Percentiles rank a stretch among this genome's conserved stretches.
phyloP scores from a whole-genome alignment of 2,329 filamentous ascomycete genomes.

The Pseudogymnoascus sp. region DNA sequence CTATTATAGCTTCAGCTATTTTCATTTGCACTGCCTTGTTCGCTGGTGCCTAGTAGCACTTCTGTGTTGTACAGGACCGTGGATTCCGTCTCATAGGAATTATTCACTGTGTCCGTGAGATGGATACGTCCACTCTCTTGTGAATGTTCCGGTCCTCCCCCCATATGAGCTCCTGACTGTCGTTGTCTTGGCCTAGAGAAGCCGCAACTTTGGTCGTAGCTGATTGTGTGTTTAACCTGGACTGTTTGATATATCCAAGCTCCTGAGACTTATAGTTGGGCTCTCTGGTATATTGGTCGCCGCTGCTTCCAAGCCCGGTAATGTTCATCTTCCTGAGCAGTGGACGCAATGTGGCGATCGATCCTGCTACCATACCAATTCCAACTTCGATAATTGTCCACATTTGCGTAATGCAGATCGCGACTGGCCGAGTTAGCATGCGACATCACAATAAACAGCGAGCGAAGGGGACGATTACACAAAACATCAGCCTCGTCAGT shows the following conservation, averaged over 20 bases:
- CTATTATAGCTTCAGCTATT: not conserved
- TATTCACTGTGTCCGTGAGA: not conserved
- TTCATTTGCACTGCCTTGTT: not conserved
- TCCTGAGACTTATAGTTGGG: not conserved
- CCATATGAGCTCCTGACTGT: not conserved
- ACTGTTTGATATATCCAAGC: not conserved
- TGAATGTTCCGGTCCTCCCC: not conserved
- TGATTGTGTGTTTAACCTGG: not conserved
- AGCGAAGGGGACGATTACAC: constrained; percentile 4
- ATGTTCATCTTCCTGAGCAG: constrained; percentile 34
- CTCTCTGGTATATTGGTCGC: not conserved
- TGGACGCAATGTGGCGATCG: constrained; percentile 45
- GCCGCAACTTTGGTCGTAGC: not conserved
- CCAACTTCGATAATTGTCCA: constrained; percentile 51
- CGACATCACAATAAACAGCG: not conserved
- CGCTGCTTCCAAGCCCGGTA: constrained; percentile 12
- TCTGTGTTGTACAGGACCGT: not conserved
- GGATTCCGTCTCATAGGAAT: not conserved
- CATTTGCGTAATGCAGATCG: constrained; percentile 44
- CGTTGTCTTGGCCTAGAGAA: not conserved
- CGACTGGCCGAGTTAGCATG: not conserved
- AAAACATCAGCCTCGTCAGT: constrained; percentile 12
- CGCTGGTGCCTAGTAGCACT: not conserved
- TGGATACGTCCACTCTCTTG: not conserved
- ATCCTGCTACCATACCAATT: constrained; percentile 45